Conservation (phyloP, 176 grass and related monocot genomes). For the Oryza officinalis region DNA sequence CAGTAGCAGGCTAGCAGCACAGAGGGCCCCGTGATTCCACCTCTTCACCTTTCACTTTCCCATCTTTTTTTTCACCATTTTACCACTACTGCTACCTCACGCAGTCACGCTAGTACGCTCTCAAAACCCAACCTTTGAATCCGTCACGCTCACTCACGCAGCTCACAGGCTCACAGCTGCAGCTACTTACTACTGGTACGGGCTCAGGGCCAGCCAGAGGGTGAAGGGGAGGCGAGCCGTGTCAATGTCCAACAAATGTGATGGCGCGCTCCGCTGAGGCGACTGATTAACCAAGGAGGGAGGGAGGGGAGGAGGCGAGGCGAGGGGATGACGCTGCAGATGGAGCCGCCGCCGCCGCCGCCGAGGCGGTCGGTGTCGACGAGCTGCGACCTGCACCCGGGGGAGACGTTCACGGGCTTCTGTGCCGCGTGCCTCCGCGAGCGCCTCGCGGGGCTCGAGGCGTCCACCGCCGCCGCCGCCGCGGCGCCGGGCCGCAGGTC, state of each 20-base stretch:
- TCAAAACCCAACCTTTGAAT: constrained; percentile 29
- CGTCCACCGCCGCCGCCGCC: constrained; percentile 13
- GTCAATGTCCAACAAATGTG: neutral
- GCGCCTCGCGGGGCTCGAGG: constrained; percentile 75
- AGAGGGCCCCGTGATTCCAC: constrained; percentile 27
- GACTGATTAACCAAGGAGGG: neutral
- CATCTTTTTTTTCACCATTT: neutral
- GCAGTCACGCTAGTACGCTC: neutral
- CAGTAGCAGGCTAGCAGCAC: neutral
- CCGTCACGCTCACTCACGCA: constrained; percentile 10
- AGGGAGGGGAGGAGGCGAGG: neutral
- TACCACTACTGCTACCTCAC: neutral
- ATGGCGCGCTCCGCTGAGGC: constrained; percentile 9
- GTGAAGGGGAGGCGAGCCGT: neutral
- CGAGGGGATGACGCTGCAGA: constrained; percentile 40
- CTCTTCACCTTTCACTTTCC: neutral
- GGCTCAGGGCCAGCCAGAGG: neutral
- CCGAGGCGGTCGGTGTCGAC: constrained; percentile 36
- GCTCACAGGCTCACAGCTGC: neutral
- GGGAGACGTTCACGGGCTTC: constrained; percentile 78
- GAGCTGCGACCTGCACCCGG: constrained; percentile 84
- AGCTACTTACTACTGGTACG: constrained; percentile 18
- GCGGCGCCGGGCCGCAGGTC: constrained; percentile 65
- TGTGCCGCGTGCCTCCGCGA: constrained; percentile 90
- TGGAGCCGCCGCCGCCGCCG: constrained; percentile 60